phyloP scores from a whole-genome alignment of 441 rosid species.

The Capsella rubella region DNA sequence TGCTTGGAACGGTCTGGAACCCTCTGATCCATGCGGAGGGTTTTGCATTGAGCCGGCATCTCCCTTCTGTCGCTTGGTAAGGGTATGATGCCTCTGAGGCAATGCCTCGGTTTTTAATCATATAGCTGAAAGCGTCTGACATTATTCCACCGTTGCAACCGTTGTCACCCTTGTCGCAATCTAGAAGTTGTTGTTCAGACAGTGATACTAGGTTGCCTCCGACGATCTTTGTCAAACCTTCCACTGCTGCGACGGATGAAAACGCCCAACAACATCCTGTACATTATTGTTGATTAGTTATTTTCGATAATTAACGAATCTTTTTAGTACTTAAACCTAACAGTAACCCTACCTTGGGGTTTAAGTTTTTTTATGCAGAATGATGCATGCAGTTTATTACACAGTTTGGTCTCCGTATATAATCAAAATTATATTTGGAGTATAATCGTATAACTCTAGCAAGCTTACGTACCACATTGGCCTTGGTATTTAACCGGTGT shows the following conservation, averaged over 20 bases:
- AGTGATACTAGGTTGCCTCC: conserved; percentile 39
- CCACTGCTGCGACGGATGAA: conserved; percentile 55
- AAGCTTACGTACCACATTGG: conserved; percentile 47
- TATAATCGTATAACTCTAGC: neutral
- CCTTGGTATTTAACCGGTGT: conserved; percentile 55
- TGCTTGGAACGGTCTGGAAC: conserved; percentile 38
- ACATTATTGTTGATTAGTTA: neutral
- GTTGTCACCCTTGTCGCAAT: conserved; percentile 41
- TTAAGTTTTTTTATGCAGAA: neutral
- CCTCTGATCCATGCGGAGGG: conserved; percentile 33
- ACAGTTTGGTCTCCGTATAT: neutral
- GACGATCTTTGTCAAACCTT: conserved; percentile 43
- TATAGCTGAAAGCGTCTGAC: conserved; percentile 53
- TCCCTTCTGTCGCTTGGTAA: conserved; percentile 41
- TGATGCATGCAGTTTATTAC: neutral
- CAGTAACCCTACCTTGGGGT: conserved; percentile 22
- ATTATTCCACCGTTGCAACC: conserved; percentile 52
- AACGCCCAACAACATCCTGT: conserved; percentile 64
- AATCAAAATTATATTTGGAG: neutral
- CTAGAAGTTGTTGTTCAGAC: conserved; percentile 48
- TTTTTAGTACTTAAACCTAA: conserved; percentile 11
- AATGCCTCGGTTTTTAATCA: conserved; percentile 47
- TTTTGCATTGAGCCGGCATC: conserved; percentile 35
- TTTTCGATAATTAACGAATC: neutral
- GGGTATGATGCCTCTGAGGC: conserved; percentile 51